A percentile compares a stretch with the other conserved stretches of the same genome.
Conservation (phyloP, 2,329 filamentous ascomycete genomes). For the Fusarium cicatricum region DNA sequence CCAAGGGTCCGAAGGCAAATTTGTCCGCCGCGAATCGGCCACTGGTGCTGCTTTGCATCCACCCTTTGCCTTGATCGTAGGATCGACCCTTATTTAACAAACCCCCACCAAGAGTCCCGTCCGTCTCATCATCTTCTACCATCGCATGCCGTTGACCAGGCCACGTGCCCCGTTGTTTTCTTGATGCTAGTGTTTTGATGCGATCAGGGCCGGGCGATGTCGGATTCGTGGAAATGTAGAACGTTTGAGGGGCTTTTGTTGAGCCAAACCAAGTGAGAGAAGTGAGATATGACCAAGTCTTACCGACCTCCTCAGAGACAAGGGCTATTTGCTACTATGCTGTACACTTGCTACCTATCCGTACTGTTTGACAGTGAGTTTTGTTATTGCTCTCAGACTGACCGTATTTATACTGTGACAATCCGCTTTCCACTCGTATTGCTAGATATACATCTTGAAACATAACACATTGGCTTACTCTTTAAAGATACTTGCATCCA, state of each 20-base stretch:
- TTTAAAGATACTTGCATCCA: too few relatives aligned
- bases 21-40: conserved; percentile 36
- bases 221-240: conserved; percentile 7
- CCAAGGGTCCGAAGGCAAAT: conserved; percentile 21
- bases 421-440: too few relatives aligned
- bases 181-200: neutral
- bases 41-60: conserved; percentile 16
- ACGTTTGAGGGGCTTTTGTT: neutral
- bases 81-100: conserved; percentile 16
- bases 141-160: conserved; percentile 16
- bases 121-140: conserved; percentile 11
- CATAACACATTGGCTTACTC: too few relatives aligned
- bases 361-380: too few relatives aligned
- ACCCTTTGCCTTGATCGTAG: conserved; percentile 7
- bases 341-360: too few relatives aligned
- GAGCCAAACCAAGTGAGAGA: neutral
- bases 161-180: conserved; percentile 25
- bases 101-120: conserved; percentile 14
- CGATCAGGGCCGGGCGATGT: conserved; percentile 15
- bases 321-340: too few relatives aligned
- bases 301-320: too few relatives aligned
- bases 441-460: too few relatives aligned
- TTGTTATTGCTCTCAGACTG: too few relatives aligned
- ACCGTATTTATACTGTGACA: too few relatives aligned
- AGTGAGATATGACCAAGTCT: too few relatives aligned